phyloP scores from a whole-genome alignment of 306 rosid species.

The Citrullus mucosospermus region DNA sequence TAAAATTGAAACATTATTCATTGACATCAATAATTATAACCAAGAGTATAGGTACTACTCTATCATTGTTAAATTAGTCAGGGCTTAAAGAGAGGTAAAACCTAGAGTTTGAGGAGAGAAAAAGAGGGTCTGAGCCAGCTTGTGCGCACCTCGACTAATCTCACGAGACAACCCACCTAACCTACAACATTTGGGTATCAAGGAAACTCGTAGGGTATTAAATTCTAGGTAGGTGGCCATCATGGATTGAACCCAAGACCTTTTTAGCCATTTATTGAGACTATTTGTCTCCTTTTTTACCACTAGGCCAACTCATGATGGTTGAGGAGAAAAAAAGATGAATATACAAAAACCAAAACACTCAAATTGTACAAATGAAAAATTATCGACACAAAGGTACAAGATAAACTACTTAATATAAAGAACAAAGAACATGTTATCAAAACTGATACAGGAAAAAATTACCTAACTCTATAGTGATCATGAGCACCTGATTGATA shows the following conservation, averaged over 20 bases:
- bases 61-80: background rate
- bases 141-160: too few relatives aligned
- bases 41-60: background rate
- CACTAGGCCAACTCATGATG: too few relatives aligned
- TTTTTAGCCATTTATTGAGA: too few relatives aligned
- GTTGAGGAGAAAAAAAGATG: background rate
- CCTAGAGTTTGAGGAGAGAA: background rate
- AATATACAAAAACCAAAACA: background rate
- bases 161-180: too few relatives aligned
- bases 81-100: background rate
- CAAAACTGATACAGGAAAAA: background rate
- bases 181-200: too few relatives aligned
- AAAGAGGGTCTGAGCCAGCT: background rate
- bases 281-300: too few relatives aligned
- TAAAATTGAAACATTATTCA: too few relatives aligned
- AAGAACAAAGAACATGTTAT: background rate
- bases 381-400: background rate
- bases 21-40: background rate
- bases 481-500: slow-evolving; percentile 25
- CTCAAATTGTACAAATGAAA: background rate
- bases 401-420: background rate
- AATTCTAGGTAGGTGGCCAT: too few relatives aligned
- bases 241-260: too few relatives aligned
- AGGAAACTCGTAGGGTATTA: too few relatives aligned
- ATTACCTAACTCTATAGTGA: slow-evolving; percentile 30